Evolutionary conservation across 1,284 basidiomycete species (phyloP).

Genomic region (Abortiporus biennis): DNA sequence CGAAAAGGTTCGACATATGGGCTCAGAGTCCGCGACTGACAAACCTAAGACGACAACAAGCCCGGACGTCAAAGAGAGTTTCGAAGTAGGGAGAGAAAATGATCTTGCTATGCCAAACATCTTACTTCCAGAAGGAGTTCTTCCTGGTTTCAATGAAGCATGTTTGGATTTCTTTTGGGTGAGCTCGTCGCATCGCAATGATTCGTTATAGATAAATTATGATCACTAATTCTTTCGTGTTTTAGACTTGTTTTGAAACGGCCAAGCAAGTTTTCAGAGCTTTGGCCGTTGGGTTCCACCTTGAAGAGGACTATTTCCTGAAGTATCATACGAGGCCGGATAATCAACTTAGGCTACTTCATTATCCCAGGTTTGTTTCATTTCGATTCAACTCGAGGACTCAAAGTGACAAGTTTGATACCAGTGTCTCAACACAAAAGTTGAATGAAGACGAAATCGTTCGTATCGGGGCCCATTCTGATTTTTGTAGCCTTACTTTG

Average conservation of each 20-base stretch:
- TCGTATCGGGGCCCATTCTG: constrained; percentile 51
- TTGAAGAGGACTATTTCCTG: constrained; percentile 42
- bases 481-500: constrained; percentile 53
- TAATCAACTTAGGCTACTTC: constrained; percentile 53
- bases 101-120: constrained; percentile 45
- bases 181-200: constrained; percentile 8
- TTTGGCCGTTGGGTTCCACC: constrained; percentile 42
- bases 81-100: constrained; percentile 46
- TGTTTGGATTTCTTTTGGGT: constrained; percentile 52
- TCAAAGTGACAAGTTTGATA: background rate
- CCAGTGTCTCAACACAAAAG: constrained; percentile 25
- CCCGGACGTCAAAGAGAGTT: constrained; percentile 54
- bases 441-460: constrained; percentile 36
- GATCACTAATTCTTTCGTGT: background rate
- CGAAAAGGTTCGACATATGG: constrained; percentile 39
- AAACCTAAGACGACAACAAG: constrained; percentile 29
- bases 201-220: background rate
- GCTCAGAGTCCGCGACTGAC: constrained; percentile 28
- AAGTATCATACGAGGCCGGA: constrained; percentile 38
- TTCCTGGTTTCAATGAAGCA: constrained; percentile 48
- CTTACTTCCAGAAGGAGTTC: constrained; percentile 48
- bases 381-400: background rate
- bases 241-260: constrained; percentile 33
- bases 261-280: constrained; percentile 42
- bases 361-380: constrained; percentile 40